Evolutionary conservation across 371 early-diverging fungal genomes (phyloP).

Genomic region (Smittium mucronatum): DNA sequence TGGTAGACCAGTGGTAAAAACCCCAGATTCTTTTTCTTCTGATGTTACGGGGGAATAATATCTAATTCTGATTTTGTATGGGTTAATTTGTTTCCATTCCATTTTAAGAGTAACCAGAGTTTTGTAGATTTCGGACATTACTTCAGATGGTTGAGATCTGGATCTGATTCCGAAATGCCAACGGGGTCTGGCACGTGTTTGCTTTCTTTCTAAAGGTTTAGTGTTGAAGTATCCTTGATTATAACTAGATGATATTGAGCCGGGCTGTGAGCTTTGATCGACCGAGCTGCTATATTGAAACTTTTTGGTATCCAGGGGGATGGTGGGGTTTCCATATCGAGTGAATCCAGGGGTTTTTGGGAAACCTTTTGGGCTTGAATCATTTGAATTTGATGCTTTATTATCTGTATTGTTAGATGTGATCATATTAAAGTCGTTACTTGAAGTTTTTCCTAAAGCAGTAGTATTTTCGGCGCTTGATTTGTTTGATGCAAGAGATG

Average conservation of each 20-base stretch:
- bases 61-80: constrained; percentile 48
- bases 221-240: neutral
- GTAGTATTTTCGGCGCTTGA: neutral
- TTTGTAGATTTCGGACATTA: constrained; percentile 93
- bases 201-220: constrained; percentile 2
- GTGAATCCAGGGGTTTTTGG: neutral
- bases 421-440: neutral
- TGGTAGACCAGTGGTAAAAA: constrained; percentile 7
- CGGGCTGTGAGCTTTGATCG: neutral
- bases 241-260: neutral
- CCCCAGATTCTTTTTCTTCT: constrained; percentile 13
- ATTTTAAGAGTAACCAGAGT: constrained; percentile 78
- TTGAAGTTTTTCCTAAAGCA: neutral
- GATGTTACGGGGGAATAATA: constrained; percentile 44
- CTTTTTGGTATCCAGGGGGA: neutral
- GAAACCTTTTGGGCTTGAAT: neutral
- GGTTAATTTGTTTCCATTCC: constrained; percentile 82
- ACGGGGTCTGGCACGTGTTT: constrained; percentile 27
- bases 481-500: neutral
- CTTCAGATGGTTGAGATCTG: constrained; percentile 77
- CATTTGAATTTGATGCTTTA: neutral
- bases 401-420: neutral
- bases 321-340: neutral
- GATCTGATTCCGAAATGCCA: constrained; percentile 98
- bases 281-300: neutral